Evolutionary conservation across 2,329 filamentous ascomycete species (phyloP).

Genomic region (Botryotinia narcissicola): DNA sequence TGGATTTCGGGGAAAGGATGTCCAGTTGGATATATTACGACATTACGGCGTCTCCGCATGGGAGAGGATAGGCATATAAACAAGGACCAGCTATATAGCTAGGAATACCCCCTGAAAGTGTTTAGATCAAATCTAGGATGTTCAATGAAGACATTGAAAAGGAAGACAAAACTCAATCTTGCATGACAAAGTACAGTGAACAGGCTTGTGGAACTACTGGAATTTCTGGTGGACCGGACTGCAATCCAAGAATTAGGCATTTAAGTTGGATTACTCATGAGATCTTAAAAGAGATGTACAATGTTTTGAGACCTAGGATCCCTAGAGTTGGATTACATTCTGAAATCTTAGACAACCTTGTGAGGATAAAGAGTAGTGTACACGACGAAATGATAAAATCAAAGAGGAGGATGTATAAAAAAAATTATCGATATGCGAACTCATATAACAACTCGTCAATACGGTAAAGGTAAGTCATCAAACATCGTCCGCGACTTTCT

Average conservation of each 20-base stretch:
- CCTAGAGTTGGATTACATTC: background rate
- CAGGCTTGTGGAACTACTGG: background rate
- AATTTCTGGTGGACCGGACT: background rate
- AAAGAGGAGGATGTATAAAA: background rate
- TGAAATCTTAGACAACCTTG: background rate
- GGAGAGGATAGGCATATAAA: background rate
- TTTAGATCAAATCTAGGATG: background rate
- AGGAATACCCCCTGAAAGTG: background rate
- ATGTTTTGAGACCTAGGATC: too few relatives aligned
- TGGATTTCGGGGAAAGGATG: background rate
- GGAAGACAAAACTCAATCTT: background rate
- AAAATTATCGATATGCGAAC: too few relatives aligned
- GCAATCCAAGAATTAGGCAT: background rate
- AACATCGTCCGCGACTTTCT: background rate
- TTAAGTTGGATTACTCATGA: background rate
- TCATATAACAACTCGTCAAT: background rate
- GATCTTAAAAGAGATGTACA: background rate
- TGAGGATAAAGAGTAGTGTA: background rate
- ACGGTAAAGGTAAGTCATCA: background rate
- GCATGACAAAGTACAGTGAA: background rate
- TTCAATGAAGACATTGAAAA: background rate
- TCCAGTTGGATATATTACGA: background rate
- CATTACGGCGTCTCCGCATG: background rate
- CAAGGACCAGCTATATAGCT: background rate
- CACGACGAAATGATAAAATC: background rate